Percentiles rank a stretch among this genome's conserved stretches.
Conservation (phyloP, 495 filamentous ascomycete genomes). For the Tetracladium setigerum region DNA sequence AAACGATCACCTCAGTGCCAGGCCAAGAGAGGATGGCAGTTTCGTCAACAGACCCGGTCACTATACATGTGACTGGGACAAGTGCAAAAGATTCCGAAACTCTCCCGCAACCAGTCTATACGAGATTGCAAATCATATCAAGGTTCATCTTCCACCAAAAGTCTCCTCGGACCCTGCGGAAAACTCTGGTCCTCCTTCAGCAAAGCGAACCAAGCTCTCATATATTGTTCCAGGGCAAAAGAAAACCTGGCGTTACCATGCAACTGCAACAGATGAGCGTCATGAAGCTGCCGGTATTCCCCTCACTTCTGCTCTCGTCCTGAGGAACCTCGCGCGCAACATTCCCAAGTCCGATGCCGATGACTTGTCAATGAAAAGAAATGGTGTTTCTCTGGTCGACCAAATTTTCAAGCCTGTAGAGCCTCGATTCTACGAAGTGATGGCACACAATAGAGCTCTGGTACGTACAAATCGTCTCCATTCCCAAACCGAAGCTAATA, state of each 20-base stretch:
- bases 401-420: conserved; percentile 42
- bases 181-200: conserved; percentile 11
- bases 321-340: conserved; percentile 82
- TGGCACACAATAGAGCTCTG: conserved; percentile 44
- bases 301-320: conserved; percentile 72
- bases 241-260: conserved; percentile 42
- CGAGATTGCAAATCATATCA: conserved; percentile 51
- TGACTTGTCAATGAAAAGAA: conserved; percentile 42
- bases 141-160: conserved; percentile 51
- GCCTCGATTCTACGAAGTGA: conserved; percentile 41
- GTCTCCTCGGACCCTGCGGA: conserved; percentile 25
- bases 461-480: conserved; percentile 18
- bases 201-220: conserved; percentile 28
- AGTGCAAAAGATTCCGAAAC: conserved; percentile 41
- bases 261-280: conserved; percentile 74
- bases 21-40: conserved; percentile 41
- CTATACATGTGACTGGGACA: conserved; percentile 48
- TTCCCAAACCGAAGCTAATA: not conserved
- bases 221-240: conserved; percentile 47
- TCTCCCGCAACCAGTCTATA: conserved; percentile 40
- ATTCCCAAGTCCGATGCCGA: conserved; percentile 52
- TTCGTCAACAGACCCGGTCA: conserved; percentile 31
- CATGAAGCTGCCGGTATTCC: conserved; percentile 76
- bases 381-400: conserved; percentile 28
- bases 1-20: conserved; percentile 55